Base-by-base conservation (phyloP, 2,329 filamentous ascomycete species). In the Aspergillus cejpii region DNA sequence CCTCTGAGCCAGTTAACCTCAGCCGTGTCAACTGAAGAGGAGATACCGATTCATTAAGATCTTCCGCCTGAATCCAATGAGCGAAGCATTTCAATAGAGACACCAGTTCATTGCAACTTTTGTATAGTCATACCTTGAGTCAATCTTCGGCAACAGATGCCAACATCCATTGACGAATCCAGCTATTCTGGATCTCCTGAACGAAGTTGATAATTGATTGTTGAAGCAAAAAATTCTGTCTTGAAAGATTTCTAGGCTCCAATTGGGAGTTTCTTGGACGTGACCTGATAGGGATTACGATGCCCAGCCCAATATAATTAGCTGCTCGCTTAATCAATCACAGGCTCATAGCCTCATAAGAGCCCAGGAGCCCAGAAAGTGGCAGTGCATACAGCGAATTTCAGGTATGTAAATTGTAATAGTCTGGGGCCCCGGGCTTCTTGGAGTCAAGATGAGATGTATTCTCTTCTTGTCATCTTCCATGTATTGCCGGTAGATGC, bases 221-320 rank as follows among this genome's bases (percentile, higher is more conserved):
- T 17, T 19, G 44, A 39, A 46, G 34, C 27, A 39, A 39, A 38
- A 38, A n/a, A n/a, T 15, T 39, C 12, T 43, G 24, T 10, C 31
- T 38, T 24, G 39, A 17, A 44, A 21, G 45, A 24, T 33, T 21
- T 44, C 45, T 44, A 29, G 45, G 45, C 45, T 37, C 37, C 45
- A 40, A 47, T 33, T 23, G 7, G 6, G 21, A 17, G 3, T 15
- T 14, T 39, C 41, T 44, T 31, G 34, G 6, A 8, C 10, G 29
- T 37, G 37, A 31, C 29, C 28, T 19, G 15, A 26, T 33, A 15
- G 24, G 11, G 23, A 39, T 20, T 12, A 5, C 39, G 28, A 15
- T 26, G 14, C 10, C 20, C 24, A 34, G 17, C 17, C 31, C 31
- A 34, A 34, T 34, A 15, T 11, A 15, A 34, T n/a, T n/a, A n/a